A percentile compares a stretch with the other conserved stretches of the same genome.
These are phyloP conservation scores for Fusarium agapanthi DNA, from an alignment of 2,329 filamentous ascomycete genomes.

Conservation along the genomic window DNA sequence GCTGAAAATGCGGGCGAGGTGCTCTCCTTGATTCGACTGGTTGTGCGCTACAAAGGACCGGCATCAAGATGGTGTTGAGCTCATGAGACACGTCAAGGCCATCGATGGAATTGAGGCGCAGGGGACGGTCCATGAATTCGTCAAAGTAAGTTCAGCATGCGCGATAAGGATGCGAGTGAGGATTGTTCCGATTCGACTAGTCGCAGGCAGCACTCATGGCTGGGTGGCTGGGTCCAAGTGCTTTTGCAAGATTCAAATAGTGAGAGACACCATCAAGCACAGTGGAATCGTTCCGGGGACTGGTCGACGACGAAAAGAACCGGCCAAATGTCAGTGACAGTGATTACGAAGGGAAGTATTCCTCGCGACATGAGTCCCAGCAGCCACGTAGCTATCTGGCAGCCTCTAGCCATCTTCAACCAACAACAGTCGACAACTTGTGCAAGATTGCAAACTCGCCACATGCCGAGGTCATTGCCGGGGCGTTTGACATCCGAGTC, in stretches of 20 bases:
- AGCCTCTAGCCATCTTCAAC: neutral
- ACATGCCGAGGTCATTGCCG: neutral
- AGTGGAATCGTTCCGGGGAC: neutral
- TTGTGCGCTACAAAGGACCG: no score
- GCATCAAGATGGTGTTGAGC: neutral
- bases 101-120: neutral
- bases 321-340: neutral
- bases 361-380: neutral
- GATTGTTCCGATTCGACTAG: neutral
- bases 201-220: neutral
- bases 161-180: neutral
- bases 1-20: no score
- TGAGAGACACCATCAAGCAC: neutral
- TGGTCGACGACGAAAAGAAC: neutral
- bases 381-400: neutral
- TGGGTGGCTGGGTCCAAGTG: no score
- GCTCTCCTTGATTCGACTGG: neutral
- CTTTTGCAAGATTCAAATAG: neutral
- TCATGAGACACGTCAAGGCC: neutral
- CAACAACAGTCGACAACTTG: neutral
- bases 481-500: neutral
- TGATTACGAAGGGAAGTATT: neutral
- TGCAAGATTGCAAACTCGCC: neutral
- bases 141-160: neutral
- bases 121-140: neutral